Evolutionary conservation across 192 early-diverging fungal genomes (phyloP).

Genomic region (Coemansia javaensis): DNA sequence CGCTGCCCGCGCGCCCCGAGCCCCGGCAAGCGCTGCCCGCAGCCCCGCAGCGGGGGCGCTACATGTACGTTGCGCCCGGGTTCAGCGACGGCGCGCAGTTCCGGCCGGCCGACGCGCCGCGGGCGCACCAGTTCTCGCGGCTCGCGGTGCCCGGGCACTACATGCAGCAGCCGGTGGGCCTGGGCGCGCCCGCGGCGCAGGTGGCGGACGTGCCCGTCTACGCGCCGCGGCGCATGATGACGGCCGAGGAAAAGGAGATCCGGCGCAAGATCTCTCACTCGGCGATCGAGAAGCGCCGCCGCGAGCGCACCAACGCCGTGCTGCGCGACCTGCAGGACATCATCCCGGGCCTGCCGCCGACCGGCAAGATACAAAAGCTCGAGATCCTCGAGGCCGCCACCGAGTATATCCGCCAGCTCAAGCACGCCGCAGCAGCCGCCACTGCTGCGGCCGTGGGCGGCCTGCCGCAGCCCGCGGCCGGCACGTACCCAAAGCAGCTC

Average conservation of each 20-base stretch:
- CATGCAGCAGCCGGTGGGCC: neutral
- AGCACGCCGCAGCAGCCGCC: neutral
- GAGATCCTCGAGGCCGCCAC: conserved; percentile 49
- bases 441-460: no score
- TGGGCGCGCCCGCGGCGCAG: neutral
- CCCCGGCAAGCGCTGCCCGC: no score
- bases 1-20: no score
- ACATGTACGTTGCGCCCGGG: no score
- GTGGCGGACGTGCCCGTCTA: neutral
- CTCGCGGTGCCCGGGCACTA: conserved; percentile 54
- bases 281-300: conserved; percentile 79
- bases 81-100: no score
- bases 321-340: conserved; percentile 72
- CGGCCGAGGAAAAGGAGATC: conserved; percentile 58
- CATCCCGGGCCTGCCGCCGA: conserved; percentile 57
- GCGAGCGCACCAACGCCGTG: conserved; percentile 85
- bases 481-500: neutral
- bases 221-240: conserved; percentile 13
- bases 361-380: conserved; percentile 49
- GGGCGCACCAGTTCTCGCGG: neutral
- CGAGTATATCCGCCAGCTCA: conserved; percentile 41
- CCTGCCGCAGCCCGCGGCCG: neutral
- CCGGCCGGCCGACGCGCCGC: no score
- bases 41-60: no score
- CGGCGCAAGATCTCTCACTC: conserved; percentile 83